These are phyloP conservation scores for Metarhizium robertsii DNA, from an alignment of 2,329 filamentous ascomycete species.

Conservation along the genomic window DNA sequence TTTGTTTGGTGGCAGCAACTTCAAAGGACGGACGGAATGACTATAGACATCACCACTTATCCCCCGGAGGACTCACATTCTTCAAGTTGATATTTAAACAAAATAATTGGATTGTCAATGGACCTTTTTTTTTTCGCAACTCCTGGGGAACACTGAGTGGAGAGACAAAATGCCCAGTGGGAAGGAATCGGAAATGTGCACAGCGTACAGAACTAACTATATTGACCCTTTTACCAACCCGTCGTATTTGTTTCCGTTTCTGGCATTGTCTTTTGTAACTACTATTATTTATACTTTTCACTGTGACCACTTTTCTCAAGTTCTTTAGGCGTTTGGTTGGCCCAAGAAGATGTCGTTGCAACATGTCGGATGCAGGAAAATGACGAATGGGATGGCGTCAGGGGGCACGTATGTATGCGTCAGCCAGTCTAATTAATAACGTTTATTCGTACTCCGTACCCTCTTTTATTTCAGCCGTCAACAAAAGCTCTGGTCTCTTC, in stretches of 20 bases:
- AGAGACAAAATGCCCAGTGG: no score
- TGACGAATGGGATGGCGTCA: background rate
- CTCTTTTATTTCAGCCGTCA: no score
- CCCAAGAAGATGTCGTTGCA: background rate
- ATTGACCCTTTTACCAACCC: background rate
- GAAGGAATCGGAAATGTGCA: background rate
- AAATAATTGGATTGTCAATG: conserved; percentile 15
- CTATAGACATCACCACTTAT: conserved; percentile 12
- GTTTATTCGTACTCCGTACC: no score
- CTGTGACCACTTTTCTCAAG: background rate
- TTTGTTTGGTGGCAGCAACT: background rate
- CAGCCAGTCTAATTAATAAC: background rate
- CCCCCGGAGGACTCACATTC: conserved; percentile 5
- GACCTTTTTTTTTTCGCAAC: conserved; percentile 9
- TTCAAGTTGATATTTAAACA: conserved; percentile 3
- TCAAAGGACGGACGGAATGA: background rate
- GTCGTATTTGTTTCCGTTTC: background rate
- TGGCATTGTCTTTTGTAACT: background rate
- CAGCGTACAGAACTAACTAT: background rate
- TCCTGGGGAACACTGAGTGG: background rate
- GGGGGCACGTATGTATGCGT: background rate
- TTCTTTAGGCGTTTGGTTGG: background rate
- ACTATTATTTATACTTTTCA: no score
- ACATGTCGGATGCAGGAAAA: background rate
- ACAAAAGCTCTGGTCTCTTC: no score